A percentile compares a stretch with the other conserved stretches of the same genome.
phyloP scores from a whole-genome alignment of 441 rosid species.

The Adansonia grandidieri region DNA sequence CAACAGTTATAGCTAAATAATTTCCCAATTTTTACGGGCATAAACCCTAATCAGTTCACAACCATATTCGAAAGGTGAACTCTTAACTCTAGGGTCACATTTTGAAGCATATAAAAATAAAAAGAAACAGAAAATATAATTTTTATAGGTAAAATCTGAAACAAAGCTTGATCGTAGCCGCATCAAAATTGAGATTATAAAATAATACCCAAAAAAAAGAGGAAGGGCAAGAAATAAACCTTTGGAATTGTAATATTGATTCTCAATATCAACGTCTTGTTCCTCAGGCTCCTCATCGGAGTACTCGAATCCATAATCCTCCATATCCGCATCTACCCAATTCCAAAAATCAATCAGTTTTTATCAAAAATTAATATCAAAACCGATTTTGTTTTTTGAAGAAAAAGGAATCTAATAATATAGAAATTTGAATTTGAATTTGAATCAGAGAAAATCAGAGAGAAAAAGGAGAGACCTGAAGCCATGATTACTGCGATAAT shows the following conservation, averaged over 20 bases:
- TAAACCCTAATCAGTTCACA: conserved; percentile 13
- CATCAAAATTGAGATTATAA: neutral
- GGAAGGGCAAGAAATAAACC: conserved; percentile 40
- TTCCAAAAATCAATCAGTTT: neutral
- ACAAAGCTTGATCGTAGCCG: neutral
- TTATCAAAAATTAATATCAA: neutral
- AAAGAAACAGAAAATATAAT: neutral
- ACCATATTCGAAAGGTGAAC: neutral
- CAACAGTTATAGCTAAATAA: neutral
- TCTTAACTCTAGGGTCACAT: neutral
- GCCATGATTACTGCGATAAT: conserved; percentile 34
- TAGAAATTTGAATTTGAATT: neutral
- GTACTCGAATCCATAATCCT: conserved; percentile 96
- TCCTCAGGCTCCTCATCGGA: conserved; percentile 99
- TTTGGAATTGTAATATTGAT: conserved; percentile 95
- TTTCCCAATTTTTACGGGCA: neutral
- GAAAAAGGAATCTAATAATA: neutral
- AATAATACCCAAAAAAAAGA: neutral
- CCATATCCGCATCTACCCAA: conserved; percentile 95
- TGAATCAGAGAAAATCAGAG: conserved; percentile 9
- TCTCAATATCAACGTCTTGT: conserved; percentile 96
- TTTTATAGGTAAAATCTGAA: neutral
- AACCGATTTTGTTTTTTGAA: neutral
- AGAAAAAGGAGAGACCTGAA: conserved; percentile 38
- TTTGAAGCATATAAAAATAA: neutral